A percentile compares a stretch with the other conserved stretches of the same genome.
phyloP scores from a whole-genome alignment of 345 rosid genomes.

The Mercurialis annua region DNA sequence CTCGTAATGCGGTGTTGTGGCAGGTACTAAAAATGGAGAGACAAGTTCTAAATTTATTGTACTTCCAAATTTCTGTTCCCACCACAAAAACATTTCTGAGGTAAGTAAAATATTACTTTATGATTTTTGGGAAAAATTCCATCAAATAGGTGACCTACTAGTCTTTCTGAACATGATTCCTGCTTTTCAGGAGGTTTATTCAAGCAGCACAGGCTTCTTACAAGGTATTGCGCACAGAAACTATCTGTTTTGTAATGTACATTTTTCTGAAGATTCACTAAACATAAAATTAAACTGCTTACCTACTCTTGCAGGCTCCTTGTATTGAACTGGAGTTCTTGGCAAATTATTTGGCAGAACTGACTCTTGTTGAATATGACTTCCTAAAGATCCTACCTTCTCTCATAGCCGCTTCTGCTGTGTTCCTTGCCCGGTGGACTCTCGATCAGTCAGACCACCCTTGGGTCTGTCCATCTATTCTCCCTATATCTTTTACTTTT shows the following conservation, averaged over 20 bases:
- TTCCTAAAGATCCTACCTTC: conserved; percentile 80
- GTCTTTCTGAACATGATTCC: conserved; percentile 8
- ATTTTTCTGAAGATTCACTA: background rate
- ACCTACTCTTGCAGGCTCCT: conserved; percentile 39
- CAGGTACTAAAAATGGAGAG: conserved; percentile 92
- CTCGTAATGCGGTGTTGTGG: conserved; percentile 27
- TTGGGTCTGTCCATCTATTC: conserved; percentile 57
- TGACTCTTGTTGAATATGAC: conserved; percentile 71
- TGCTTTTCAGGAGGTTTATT: conserved; percentile 69
- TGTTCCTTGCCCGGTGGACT: conserved; percentile 87
- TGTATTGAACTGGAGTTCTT: conserved; percentile 61
- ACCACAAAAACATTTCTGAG: conserved; percentile 86
- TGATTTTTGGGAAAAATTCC: background rate
- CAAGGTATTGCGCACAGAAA: conserved; percentile 41
- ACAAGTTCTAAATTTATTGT: conserved; percentile 59
- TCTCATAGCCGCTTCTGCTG: conserved; percentile 79
- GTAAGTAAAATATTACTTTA: conserved; percentile 54
- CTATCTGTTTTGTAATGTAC: background rate
- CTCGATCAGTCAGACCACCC: conserved; percentile 76
- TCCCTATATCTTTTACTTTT: background rate
- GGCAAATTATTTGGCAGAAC: conserved; percentile 84
- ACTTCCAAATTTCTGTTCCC: conserved; percentile 71
- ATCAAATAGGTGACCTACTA: background rate
- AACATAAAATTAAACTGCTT: conserved; percentile 5
- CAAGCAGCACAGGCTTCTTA: conserved; percentile 75